Evolutionary conservation across 2,329 filamentous ascomycete species (phyloP), one percentile per base, ranked within the genome.

Genomic region (Alternaria sp.): DNA sequence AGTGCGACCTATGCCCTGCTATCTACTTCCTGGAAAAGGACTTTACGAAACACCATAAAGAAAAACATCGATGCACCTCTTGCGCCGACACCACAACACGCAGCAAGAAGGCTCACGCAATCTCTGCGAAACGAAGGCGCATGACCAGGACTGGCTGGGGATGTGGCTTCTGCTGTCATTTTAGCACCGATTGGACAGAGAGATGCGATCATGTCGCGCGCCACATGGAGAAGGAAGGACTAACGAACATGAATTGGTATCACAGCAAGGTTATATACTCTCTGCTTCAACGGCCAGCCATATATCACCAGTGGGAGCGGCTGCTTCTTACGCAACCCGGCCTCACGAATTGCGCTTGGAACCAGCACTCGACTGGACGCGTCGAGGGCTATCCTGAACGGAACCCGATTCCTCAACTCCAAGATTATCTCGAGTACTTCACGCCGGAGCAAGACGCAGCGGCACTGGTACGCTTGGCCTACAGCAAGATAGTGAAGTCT

Each of bases 21-120:
- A 85, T 85, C 65, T 89, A 89, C 73, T 89, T 86, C 83, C 85
- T 87, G 5, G 86, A 87, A 60, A 89, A 89, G 69, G 88, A 87
- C 10, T 89, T 90, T 71, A 86, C 88, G 64, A 85, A 87, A 66
- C 87, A 89, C 62, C 87, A 89, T 78, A 86, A 86, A 69, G 82
- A 85, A 44, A 86, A 85, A 34, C 87, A 89, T 69, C 67, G 85
- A 53, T 88, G 86, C 78, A 85, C 85, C 69, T 85, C 85, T 0
- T 67, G 65, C 41, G 22, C 34, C 12, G 50, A 50, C 10, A 59
- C 48, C 25, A 62, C 32, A 1, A 62, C 46, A 36, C 89, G 86
- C 57, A 85, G 85, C 20, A 85, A 87, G 64, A 85, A 84, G 60
- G 53, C 60, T 1, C 74, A 77, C 28, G 64, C 67, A 2, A 82